Evolutionary conservation across 208 protist species (phyloP), one percentile per base, ranked within the genome.

Genomic region (Phytomonas sp.): DNA sequence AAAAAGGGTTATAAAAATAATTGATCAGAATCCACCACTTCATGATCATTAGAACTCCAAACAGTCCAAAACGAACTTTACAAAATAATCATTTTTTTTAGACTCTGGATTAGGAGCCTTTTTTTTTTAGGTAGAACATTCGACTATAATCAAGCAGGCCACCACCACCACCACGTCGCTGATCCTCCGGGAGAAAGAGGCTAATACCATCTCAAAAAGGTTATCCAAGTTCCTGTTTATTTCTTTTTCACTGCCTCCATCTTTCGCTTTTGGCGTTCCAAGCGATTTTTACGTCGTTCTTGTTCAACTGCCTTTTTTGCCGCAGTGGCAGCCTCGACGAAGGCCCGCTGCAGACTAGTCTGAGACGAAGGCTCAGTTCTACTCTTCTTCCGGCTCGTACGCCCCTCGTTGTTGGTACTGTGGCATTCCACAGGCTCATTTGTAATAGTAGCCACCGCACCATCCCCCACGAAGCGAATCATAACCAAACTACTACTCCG

Each of bases 401-500:
- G 4, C 7, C 40, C 36, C 65, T n/a, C 33, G 16, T 6, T n/a
- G 29, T 2, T 59, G 56, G 65, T 36, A 3, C 34, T 37, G 34
- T 37, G 34, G n/a, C n/a, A n/a, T 8, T 37, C 34, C 34, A 37
- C 34, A 37, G 34, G 34, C 34, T 37, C 8, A 37, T 37, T 8
- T 8, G 23, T 78, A n/a, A 65, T 60, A n/a, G 67, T 29, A 49
- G 37, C 29, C 75, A 67, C 12, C 40, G 52, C 14, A 12, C 68
- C 59, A 63, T n/a, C 63, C 4, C 77, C 75, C 11, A 75, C 49
- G 69, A 94, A 93, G 49, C 85, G 83, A 33, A 91, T 62, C 67
- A 94, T 77, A 33, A 92, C 60, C 12, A 94, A 45, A 64, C 84
- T 89, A 67, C 78, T 88, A 78, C 89, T 94, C 34, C 89, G 86